These are phyloP conservation scores for Paecilomyces fulvus DNA, from an alignment of 2,329 filamentous ascomycete genomes.

Conservation along the genomic window DNA sequence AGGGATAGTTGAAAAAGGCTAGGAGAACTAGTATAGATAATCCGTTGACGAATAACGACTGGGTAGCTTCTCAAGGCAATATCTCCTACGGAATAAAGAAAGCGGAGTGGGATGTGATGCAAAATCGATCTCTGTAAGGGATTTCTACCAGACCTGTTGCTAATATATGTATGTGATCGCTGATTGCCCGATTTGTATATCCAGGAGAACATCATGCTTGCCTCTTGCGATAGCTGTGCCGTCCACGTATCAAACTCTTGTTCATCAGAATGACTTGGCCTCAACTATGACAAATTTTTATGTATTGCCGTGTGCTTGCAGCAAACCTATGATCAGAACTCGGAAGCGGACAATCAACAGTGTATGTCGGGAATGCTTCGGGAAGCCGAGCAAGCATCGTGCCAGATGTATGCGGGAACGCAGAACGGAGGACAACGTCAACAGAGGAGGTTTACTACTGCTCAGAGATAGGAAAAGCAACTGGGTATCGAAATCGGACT, in stretches of 20 bases:
- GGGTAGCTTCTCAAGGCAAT: neutral
- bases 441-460: too few species aligned
- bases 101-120: neutral
- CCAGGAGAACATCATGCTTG: neutral
- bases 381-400: neutral
- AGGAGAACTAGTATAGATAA: neutral
- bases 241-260: neutral
- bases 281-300: neutral
- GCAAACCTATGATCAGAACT: neutral
- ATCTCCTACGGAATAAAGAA: neutral
- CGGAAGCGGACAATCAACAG: neutral
- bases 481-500: neutral
- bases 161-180: neutral
- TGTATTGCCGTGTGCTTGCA: neutral
- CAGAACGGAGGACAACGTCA: neutral
- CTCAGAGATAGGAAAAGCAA: neutral
- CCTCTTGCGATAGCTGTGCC: neutral
- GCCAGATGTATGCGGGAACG: neutral
- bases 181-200: neutral
- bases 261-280: neutral
- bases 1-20: neutral
- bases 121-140: neutral
- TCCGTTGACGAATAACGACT: neutral
- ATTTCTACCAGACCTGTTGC: too few species aligned
- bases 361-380: neutral